phyloP scores from a whole-genome alignment of 257 asterid species.

The Jaltomata sinuosa region DNA sequence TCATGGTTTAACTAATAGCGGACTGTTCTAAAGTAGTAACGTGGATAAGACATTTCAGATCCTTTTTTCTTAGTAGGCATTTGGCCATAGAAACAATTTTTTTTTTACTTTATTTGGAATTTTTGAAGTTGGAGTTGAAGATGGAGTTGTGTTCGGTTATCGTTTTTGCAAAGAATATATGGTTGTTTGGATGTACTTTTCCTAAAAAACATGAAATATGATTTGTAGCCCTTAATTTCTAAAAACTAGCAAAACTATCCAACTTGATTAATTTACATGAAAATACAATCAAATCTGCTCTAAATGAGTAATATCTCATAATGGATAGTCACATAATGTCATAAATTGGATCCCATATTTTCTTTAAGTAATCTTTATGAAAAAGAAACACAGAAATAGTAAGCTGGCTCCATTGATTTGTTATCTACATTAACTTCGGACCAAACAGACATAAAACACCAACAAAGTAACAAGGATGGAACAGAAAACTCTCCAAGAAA shows the following conservation, averaged over 20 bases:
- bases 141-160: background rate
- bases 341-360: background rate
- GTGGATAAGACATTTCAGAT: background rate
- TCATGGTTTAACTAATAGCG: background rate
- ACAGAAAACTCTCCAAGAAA: background rate
- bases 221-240: background rate
- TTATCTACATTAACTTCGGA: background rate
- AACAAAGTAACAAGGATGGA: background rate
- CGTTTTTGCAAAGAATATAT: background rate
- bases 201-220: background rate
- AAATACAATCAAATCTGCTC: background rate
- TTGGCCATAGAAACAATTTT: background rate
- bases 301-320: background rate
- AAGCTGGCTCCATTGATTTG: background rate
- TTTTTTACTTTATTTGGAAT: background rate
- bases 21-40: background rate
- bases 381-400: background rate
- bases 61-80: background rate
- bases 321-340: background rate
- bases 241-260: background rate
- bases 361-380: background rate
- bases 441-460: background rate
- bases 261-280: background rate
- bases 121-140: background rate
- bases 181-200: background rate